Evolutionary conservation across 768 basidiomycete genomes (phyloP), one percentile per base, ranked within the genome.

Genomic region (Mrakia blollopis): DNA sequence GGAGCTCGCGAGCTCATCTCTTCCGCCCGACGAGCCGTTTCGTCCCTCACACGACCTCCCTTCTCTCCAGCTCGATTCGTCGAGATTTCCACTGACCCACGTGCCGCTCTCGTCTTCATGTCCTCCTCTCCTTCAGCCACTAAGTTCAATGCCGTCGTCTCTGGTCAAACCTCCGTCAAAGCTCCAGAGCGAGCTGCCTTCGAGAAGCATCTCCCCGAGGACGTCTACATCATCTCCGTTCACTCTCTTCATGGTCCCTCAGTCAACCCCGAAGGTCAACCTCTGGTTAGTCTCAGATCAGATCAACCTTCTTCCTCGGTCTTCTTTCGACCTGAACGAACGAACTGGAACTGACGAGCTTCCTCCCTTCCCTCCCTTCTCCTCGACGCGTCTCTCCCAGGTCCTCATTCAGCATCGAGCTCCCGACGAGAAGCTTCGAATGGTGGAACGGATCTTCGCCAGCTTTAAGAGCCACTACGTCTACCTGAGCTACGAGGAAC

Each of bases 101-200:
- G 3, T 54, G 7, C 54, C 2, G 3, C 21, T 71, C 14, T 41
- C 70, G 28, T 63, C 69, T n/a, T 28, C 21, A 32, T 41, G 21
- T 16, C 3, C 25, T 28, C 32, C 30, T 69, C 18, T 28, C 3
- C 61, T 50, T 9, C 79, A 94, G 95, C 94, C 18, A 98, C 96
- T 0, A 98, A 97, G 84, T 83, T 94, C 32, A 88, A 92, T 25
- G 93, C 97, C 2, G 89, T 96, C 62, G 95, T 99, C 37, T 89
- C 93, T 0, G 97, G 96, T 0, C 96, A 99, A 83, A 99, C 96
- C 0, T 95, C 93, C 0, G 95, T 98, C 62, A 99, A 99, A 82
- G 92, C 94, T 0, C 97, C 97, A 0, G 97, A 99, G 82, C 89
- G 88, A 79, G 87, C 83, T 2, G 95, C 97, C 0, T 98, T 97